Base-by-base conservation (phyloP, 371 early-diverging fungal species). In the Circinella umbellata region DNA sequence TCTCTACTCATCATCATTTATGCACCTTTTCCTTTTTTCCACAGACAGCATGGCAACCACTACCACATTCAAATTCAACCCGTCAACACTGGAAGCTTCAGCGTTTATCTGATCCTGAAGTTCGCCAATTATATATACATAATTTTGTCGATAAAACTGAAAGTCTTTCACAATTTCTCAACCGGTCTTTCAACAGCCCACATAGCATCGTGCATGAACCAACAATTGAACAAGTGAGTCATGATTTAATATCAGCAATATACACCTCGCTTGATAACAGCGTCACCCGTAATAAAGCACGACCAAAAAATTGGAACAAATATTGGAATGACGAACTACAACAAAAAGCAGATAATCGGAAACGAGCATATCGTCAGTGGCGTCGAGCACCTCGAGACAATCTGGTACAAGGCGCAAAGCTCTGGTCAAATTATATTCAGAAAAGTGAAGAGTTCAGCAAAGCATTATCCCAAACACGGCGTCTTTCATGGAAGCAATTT, bases 271-370 rank as follows among this genome's bases (percentile, higher is more conserved):
- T 65, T 18, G 70, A 70, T 34, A n/a, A 27, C 10, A 65, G 70
- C 51, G 70, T 70, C 11, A 49, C 49, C 34, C 20, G 39, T 2
- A 15, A 54, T 0, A 7, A 36, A 20, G 8, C 15, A 11, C 37
- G 39, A 17, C 57, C 57, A 17, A 20, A 35, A 54, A 39, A 5
- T n/a, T 64, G 69, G 68, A 60, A 66, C 36, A 66, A 62, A 61
- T 65, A 65, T 35, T 70, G 70, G 66, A 70, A 13, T 6, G 34
- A 60, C 13, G 53, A 70, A 14, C 51, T 70, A 1, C 61, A 70
- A 51, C 48, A 46, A 6, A 37, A 65, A 27, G 66, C 65, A 0
- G 38, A 46, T 27, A 0, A 7, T 11, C 49, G 48, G 13, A 42
- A 60, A 14, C 36, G 17, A 14, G 69, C 66, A 27, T 71, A 69